Conservation (phyloP, 805 yeast species). For the Saccharomyces jurei region DNA sequence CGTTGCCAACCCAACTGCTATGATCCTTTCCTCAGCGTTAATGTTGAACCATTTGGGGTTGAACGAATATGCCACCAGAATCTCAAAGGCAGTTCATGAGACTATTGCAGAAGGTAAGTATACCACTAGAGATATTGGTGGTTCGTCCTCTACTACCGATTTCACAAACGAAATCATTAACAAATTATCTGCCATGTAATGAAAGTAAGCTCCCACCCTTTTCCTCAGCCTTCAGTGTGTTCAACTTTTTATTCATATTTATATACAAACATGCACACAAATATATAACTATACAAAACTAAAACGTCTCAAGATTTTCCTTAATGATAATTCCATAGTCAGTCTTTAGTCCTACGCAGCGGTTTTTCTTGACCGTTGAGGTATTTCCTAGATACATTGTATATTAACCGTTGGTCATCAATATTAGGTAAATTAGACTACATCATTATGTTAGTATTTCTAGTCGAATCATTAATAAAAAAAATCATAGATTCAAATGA, state of each 20-base stretch:
- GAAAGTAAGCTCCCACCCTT: not conserved
- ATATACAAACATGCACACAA: not conserved
- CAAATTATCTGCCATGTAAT: conserved; percentile 38
- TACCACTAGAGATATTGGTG: conserved; percentile 89
- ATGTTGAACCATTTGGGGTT: conserved; percentile 93
- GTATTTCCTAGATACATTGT: conserved; percentile 16
- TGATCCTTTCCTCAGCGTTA: conserved; percentile 86
- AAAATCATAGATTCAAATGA: not conserved
- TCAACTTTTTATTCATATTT: not conserved
- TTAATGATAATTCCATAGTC: not conserved
- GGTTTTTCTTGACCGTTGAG: conserved; percentile 7
- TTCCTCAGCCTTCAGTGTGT: not conserved
- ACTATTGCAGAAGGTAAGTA: conserved; percentile 83
- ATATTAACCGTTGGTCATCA: conserved; percentile 20
- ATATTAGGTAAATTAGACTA: conserved; percentile 17
- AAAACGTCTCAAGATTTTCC: not conserved
- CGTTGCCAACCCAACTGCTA: conserved; percentile 96
- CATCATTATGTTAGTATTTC: not conserved
- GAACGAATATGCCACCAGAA: conserved; percentile 74
- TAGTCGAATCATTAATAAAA: not conserved
- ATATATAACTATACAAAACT: not conserved
- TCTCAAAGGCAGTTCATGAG: conserved; percentile 80
- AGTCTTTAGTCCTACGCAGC: not conserved
- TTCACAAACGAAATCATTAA: conserved; percentile 86
- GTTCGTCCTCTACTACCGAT: conserved; percentile 80